These are phyloP conservation scores for Rhizopogon sp. DNA, from an alignment of 768 basidiomycete genomes.

Conservation along the genomic window DNA sequence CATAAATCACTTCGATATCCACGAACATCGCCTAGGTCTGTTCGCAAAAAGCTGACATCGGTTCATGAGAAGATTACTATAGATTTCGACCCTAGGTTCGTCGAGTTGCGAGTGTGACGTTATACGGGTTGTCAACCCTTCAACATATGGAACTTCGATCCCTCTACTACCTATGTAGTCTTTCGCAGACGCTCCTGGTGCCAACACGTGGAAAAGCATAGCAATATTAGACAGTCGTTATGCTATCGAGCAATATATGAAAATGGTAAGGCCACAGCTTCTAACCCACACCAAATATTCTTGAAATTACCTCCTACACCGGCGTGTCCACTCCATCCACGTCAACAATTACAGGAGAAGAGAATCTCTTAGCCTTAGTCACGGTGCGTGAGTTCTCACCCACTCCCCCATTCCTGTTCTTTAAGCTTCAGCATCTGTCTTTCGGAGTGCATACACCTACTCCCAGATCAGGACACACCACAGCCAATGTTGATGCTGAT, in stretches of 20 bases:
- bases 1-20: no score
- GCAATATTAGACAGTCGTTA: slow-evolving; percentile 66
- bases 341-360: slow-evolving; percentile 25
- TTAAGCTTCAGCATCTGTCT: slow-evolving; percentile 46
- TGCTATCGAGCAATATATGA: slow-evolving; percentile 53
- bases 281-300: slow-evolving; percentile 50
- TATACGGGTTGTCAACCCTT: slow-evolving; percentile 49
- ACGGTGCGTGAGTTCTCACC: slow-evolving; percentile 40
- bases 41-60: no score
- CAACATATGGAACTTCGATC: slow-evolving; percentile 43
- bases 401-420: slow-evolving; percentile 35
- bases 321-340: slow-evolving; percentile 18
- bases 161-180: slow-evolving; percentile 32
- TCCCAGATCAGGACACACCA: slow-evolving; percentile 32
- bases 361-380: slow-evolving; percentile 42
- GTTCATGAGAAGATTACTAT: no score
- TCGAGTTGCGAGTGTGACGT: no score
- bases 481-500: slow-evolving; percentile 65
- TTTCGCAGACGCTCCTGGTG: slow-evolving; percentile 63
- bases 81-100: no score
- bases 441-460: slow-evolving; percentile 47
- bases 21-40: no score
- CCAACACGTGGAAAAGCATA: slow-evolving; percentile 72
- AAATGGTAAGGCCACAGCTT: slow-evolving; percentile 32
- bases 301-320: slow-evolving; percentile 46